Percentiles rank a stretch among this genome's conserved stretches.
These are phyloP conservation scores for Eucalyptus fibrosa DNA, from an alignment of 345 rosid species.

Conservation along the genomic window DNA sequence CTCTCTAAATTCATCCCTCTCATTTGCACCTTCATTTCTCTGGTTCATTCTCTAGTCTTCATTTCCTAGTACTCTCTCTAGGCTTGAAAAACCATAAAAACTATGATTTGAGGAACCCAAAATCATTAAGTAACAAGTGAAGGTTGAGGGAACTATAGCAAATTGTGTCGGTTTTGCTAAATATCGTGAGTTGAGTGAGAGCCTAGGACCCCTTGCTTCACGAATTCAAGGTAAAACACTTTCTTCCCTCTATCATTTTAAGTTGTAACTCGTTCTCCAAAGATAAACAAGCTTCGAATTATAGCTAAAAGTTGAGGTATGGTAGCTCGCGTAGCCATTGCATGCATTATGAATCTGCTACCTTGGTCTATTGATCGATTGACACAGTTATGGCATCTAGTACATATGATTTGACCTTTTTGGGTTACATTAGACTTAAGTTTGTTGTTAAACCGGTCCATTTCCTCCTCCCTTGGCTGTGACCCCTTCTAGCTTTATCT, in stretches of 20 bases:
- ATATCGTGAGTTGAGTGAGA: neutral
- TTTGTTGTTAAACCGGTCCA: neutral
- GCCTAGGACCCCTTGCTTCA: neutral
- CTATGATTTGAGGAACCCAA: neutral
- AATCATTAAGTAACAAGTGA: neutral
- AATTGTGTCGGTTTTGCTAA: neutral
- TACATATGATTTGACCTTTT: neutral
- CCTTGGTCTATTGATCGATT: neutral
- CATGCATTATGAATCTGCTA: neutral
- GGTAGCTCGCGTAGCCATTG: accelerated
- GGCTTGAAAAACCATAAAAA: neutral
- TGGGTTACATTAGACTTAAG: neutral
- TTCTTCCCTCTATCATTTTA: neutral
- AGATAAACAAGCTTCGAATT: too few species aligned
- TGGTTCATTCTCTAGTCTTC: neutral
- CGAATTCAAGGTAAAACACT: neutral
- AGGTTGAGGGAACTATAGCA: neutral
- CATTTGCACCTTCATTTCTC: neutral
- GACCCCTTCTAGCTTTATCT: neutral
- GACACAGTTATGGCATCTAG: neutral
- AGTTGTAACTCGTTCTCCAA: neutral
- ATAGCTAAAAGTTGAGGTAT: accelerated
- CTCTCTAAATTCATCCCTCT: neutral
- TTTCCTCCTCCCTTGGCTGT: neutral
- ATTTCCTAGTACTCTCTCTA: neutral